Evolutionary conservation across 768 basidiomycete genomes (phyloP).

Genomic region (Neoboletus magnificus): DNA sequence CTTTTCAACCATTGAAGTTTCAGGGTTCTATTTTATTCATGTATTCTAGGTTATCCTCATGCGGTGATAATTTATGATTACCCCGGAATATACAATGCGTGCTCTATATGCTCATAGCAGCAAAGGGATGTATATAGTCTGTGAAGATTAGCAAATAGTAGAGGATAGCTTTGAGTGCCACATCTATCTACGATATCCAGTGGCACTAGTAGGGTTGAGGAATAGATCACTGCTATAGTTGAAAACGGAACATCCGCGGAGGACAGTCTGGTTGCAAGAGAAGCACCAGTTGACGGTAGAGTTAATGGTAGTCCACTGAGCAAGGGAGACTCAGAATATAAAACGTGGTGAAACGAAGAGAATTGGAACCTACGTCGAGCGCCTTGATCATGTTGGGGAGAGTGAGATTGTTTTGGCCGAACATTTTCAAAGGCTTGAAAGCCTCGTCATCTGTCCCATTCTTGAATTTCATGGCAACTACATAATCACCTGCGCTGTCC

Average conservation of each 20-base stretch:
- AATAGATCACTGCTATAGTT: conserved; percentile 30
- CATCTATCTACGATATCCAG: not conserved
- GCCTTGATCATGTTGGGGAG: conserved; percentile 15
- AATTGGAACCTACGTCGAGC: conserved; percentile 15
- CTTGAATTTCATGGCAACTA: conserved; percentile 78
- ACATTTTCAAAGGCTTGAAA: conserved; percentile 65
- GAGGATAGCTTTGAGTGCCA: not conserved
- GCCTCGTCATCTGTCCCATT: conserved; percentile 59
- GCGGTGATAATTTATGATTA: not conserved
- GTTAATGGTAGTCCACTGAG: conserved; percentile 28
- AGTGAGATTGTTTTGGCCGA: conserved; percentile 39
- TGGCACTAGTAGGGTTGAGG: conserved; percentile 10
- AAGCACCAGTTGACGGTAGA: conserved; percentile 32
- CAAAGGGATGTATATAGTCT: not conserved
- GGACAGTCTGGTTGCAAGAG: conserved; percentile 33
- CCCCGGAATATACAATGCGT: not conserved
- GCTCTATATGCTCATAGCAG: too few relatives aligned
- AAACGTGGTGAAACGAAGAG: not conserved
- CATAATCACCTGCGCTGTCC: conserved; percentile 59
- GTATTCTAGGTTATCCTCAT: too few relatives aligned
- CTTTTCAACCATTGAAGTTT: too few relatives aligned
- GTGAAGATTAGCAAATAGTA: not conserved
- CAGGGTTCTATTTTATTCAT: too few relatives aligned
- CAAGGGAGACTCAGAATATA: not conserved
- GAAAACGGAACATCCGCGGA: conserved; percentile 32